Evolutionary conservation across 352 stramenopile species (phyloP), one percentile per base, ranked within the genome.

Genomic region (Aphanomyces invadans): DNA sequence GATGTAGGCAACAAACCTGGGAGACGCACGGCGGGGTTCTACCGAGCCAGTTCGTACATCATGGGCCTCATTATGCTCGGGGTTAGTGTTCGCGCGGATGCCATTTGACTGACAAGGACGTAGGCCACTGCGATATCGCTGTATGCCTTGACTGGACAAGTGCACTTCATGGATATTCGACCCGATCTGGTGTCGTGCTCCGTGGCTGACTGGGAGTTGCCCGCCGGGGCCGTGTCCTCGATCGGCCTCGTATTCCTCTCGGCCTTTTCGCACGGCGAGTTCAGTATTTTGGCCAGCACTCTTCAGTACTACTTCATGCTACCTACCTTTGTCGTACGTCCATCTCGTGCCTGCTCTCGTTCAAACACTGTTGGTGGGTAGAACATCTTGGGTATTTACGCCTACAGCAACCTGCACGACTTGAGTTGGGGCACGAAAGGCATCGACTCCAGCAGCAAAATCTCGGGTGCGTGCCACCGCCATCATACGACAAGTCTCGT

Each of bases 271-370:
- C 73, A 79, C 25, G 73, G 73, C 39, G 73, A 79, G 62, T 76
- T 79, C 51, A 71, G 56, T 4, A 69, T 76, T 11, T 23, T 79
- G 31, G 59, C 72, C 5, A 75, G 71, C 44, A 71, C 73, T 0
- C 3, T 79, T 4, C 73, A 79, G 45, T 79, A 76, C 45, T 74
- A 75, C 49, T 76, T 79, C 55, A 76, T 79, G 73, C 65, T 79
- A 4, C 73, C 73, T 28, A 78, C 73, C 10, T 78, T 75, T 69
- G 70, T 78, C 60, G 55, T 64, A 52, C 36, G 55, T 36, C 29
- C 4, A 17, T 12, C 5, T 33, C n/a, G n/a, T n/a, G n/a, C n/a
- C n/a, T n/a, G n/a, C n/a, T n/a, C n/a, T n/a, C n/a, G n/a, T n/a
- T n/a, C n/a, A n/a, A n/a, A n/a, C n/a, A n/a, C n/a, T n/a, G n/a